Base-by-base conservation (phyloP, 1,284 basidiomycete genomes). In the Boletus semigastroideus region DNA sequence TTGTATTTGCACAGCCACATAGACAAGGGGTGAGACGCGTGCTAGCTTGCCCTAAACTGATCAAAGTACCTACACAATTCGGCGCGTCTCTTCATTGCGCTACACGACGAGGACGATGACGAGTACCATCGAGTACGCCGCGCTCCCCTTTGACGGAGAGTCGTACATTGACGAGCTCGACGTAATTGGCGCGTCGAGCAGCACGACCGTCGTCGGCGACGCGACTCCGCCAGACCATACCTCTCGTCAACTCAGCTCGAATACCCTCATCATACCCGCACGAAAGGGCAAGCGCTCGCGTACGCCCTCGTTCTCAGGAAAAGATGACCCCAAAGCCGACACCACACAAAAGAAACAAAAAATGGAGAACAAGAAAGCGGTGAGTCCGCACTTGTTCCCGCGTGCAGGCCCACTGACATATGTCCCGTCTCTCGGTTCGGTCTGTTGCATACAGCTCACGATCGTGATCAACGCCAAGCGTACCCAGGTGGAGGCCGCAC, bases 331-430 rank as follows among this genome's bases (percentile, higher is more conserved):
- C 1, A 34, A 5, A 8, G 1, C 12, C 1, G 22, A 14, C 4
- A 42, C 10, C 4, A 41, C 10, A 3, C 55, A 42, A 39, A 77
- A 77, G 58, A 75, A 67, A 48, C 57, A 57, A 20, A 75, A 69
- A 51, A 40, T 66, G 39, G 64, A 72, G 9, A 61, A 65, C 46
- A 73, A 71, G 48, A 77, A 76, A 53, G 69, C 68, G 40, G 76
- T 77, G 51, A 48, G 72, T 2, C 13, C 19, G 1, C n/a, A n/a
- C 7, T 45, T 46, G n/a, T 8, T 19, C 42, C 16, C n/a, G 14
- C 14, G 28, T 13, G 27, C n/a, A 1, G n/a, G 25, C 22, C 25
- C 11, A n/a, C 10, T 11, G 7, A 42, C 25, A 25, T 25, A 5
- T 6, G 25, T 53, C 22, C 52, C 34, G 17, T 41, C 14, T 37